phyloP scores from a whole-genome alignment of 805 yeast genomes.

The Schwanniomyces vanrijiae region DNA sequence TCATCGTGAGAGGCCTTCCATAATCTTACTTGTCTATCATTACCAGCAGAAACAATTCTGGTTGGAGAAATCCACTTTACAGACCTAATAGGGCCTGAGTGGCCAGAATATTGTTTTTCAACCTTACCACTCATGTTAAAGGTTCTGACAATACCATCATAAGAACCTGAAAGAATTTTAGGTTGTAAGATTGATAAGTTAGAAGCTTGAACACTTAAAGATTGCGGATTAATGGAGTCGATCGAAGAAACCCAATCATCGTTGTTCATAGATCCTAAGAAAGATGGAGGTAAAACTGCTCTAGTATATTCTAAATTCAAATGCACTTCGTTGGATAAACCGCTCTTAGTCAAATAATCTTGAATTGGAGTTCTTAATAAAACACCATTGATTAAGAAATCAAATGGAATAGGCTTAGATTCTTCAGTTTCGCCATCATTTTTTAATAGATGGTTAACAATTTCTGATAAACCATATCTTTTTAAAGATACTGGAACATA shows the following conservation, averaged over 20 bases:
- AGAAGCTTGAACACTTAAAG: constrained; percentile 20
- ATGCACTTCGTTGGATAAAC: constrained; percentile 78
- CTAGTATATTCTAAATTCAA: constrained; percentile 85
- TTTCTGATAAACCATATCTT: constrained; percentile 90
- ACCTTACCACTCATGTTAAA: constrained; percentile 83
- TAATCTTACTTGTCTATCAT: constrained; percentile 83
- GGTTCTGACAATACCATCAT: constrained; percentile 91
- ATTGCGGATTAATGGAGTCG: constrained; percentile 45
- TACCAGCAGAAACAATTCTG: constrained; percentile 80
- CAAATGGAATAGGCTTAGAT: constrained; percentile 76
- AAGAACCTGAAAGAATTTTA: constrained; percentile 81
- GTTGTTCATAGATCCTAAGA: constrained; percentile 79
- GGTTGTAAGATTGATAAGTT: constrained; percentile 35
- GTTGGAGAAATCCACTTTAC: constrained; percentile 78
- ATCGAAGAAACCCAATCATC: constrained; percentile 95
- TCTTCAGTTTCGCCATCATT: constrained; percentile 40
- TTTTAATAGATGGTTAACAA: constrained; percentile 83
- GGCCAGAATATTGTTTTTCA: constrained; percentile 81
- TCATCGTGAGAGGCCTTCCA: constrained; percentile 69
- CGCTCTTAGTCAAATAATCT: constrained; percentile 74
- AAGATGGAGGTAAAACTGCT: constrained; percentile 93
- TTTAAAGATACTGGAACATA: constrained; percentile 84
- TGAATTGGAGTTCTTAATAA: constrained; percentile 76
- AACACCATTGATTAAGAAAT: constrained; percentile 84
- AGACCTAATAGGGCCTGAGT: constrained; percentile 80